These are phyloP conservation scores for Knufia petricola DNA, from an alignment of 2,329 filamentous ascomycete genomes.

Conservation along the genomic window DNA sequence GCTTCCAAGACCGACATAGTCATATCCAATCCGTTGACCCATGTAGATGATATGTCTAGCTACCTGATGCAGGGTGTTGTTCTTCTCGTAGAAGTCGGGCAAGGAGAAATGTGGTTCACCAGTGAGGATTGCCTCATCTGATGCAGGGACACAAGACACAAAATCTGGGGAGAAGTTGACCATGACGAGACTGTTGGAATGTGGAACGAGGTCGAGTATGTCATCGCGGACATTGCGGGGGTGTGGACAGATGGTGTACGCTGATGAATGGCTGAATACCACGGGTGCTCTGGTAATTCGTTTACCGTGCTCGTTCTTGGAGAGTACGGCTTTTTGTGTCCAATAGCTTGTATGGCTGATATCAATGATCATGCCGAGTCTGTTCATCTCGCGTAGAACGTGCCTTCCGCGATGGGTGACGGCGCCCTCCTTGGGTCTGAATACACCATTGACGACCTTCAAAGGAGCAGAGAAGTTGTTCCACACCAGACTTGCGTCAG, in stretches of 20 bases:
- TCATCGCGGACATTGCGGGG: conserved; percentile 84
- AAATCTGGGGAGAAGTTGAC: conserved; percentile 81
- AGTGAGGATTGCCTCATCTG: background rate
- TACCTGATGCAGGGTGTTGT: conserved; percentile 67
- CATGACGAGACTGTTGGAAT: conserved; percentile 71
- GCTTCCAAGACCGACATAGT: conserved; percentile 77
- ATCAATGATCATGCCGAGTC: conserved; percentile 89
- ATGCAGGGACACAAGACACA: conserved; percentile 57
- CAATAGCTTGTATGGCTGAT: conserved; percentile 68
- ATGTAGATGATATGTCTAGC: conserved; percentile 75
- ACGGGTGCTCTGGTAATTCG: conserved; percentile 51
- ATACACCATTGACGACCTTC: conserved; percentile 3
- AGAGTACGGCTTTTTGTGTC: conserved; percentile 75
- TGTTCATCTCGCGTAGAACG: conserved; percentile 82
- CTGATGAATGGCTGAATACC: conserved; percentile 83
- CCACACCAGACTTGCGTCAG: conserved; percentile 64
- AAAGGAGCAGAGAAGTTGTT: conserved; percentile 29
- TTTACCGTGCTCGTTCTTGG: conserved; percentile 22
- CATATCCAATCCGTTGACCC: conserved; percentile 71
- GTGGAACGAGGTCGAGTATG: conserved; percentile 65
- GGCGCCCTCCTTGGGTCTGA: conserved; percentile 43
- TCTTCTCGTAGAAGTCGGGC: conserved; percentile 56
- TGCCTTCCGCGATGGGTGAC: conserved; percentile 60
- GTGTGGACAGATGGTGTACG: conserved; percentile 71
- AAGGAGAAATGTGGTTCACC: conserved; percentile 29